Conservation (phyloP, 1,284 basidiomycete species). For the Inonotus obliquus region DNA sequence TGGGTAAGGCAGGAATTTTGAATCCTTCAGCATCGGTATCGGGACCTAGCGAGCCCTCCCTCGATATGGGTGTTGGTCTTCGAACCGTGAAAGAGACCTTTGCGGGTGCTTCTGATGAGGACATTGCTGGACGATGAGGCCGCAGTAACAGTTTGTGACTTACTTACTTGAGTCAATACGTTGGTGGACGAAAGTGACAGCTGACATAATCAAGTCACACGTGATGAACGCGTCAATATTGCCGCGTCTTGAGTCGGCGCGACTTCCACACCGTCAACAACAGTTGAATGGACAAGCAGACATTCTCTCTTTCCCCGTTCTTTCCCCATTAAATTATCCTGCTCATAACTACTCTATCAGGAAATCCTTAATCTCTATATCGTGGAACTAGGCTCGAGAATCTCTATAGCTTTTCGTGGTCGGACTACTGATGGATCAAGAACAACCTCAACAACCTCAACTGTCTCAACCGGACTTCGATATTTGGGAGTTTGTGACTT, state of each 20-base stretch:
- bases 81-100: constrained; percentile 69
- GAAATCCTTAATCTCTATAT: neutral
- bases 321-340: neutral
- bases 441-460: neutral
- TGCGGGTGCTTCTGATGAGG: neutral
- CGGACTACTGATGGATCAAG: neutral
- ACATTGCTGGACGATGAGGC: neutral
- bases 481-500: constrained; percentile 76
- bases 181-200: no score
- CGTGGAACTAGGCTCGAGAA: neutral
- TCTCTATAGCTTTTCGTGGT: neutral
- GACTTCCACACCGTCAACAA: neutral
- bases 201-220: neutral
- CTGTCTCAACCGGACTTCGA: constrained; percentile 35
- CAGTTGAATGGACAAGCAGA: neutral
- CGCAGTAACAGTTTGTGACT: neutral
- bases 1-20: constrained; percentile 55
- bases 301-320: neutral
- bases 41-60: constrained; percentile 51
- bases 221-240: neutral
- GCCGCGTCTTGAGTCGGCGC: neutral
- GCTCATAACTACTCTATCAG: neutral
- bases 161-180: neutral
- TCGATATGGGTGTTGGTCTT: constrained; percentile 59
- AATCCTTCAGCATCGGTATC: constrained; percentile 51